These are phyloP conservation scores for Neurospora hispaniola DNA, from an alignment of 495 filamentous ascomycete genomes.

Conservation along the genomic window DNA sequence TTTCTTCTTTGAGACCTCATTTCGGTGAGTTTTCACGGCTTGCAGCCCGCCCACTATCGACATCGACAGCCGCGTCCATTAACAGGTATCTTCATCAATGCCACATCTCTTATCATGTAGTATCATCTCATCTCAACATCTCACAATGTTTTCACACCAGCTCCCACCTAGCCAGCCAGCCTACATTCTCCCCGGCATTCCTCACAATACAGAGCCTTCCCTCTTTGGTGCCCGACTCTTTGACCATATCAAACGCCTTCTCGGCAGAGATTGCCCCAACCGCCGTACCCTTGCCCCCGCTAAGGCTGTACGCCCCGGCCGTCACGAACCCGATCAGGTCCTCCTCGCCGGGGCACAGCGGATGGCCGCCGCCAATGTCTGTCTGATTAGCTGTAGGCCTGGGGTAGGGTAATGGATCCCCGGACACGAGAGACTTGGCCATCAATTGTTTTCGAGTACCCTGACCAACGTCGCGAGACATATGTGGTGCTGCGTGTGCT, in stretches of 20 bases:
- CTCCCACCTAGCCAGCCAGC: slow-evolving; percentile 75
- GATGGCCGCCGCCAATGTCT: slow-evolving; percentile 39
- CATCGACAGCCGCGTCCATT: neutral
- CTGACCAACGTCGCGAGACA: slow-evolving; percentile 16
- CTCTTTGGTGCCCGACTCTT: slow-evolving; percentile 12
- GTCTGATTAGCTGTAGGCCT: slow-evolving; percentile 14
- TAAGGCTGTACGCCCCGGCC: slow-evolving; percentile 72
- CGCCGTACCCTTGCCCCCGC: slow-evolving; percentile 63
- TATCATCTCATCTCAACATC: neutral
- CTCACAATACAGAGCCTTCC: slow-evolving; percentile 65
- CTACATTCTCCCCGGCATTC: slow-evolving; percentile 63
- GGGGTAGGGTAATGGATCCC: slow-evolving; percentile 13
- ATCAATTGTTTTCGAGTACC: slow-evolving; percentile 40
- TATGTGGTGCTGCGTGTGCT: slow-evolving; percentile 7
- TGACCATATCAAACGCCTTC: slow-evolving; percentile 36
- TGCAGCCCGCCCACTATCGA: neutral
- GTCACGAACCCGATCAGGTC: slow-evolving; percentile 91
- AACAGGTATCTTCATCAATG: neutral
- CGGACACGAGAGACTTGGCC: slow-evolving; percentile 39
- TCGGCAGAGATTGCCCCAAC: slow-evolving; percentile 59
- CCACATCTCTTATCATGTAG: neutral
- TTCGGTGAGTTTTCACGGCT: neutral
- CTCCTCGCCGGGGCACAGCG: slow-evolving; percentile 56
- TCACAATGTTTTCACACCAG: slow-evolving; percentile 33
- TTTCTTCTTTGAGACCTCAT: neutral